Percentiles rank a stretch among this genome's conserved stretches.
Conservation (phyloP, 2,329 filamentous ascomycete genomes). For the Alternaria triticina region DNA sequence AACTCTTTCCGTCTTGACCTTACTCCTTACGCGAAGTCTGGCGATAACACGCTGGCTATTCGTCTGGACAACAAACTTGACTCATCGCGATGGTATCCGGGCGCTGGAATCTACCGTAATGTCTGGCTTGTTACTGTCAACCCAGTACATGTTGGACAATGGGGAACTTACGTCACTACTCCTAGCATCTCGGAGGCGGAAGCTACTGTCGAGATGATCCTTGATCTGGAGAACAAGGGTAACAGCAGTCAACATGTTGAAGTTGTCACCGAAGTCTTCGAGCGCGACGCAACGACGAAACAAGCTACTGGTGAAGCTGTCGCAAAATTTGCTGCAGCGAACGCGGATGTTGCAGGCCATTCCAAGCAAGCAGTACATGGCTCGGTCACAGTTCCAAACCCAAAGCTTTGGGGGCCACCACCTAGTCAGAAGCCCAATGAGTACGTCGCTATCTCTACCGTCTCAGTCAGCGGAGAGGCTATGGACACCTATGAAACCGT, state of each 20-base stretch:
- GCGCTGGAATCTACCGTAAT: conserved; percentile 61
- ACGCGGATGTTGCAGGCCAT: conserved; percentile 40
- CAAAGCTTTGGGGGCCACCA: conserved; percentile 58
- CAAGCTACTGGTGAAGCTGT: conserved; percentile 30
- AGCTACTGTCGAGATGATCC: conserved; percentile 54
- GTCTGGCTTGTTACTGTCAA: conserved; percentile 61
- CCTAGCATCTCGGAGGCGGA: conserved; percentile 53
- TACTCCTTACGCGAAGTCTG: conserved; percentile 50
- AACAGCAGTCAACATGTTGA: conserved; percentile 43
- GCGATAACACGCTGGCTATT: conserved; percentile 57
- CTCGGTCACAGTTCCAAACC: conserved; percentile 47
- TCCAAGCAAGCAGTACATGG: conserved; percentile 43
- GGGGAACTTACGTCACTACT: conserved; percentile 58
- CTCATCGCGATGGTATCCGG: conserved; percentile 62
- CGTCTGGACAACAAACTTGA: conserved; percentile 59
- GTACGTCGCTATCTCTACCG: conserved; percentile 55
- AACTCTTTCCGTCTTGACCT: conserved; percentile 60
- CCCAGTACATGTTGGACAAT: conserved; percentile 55
- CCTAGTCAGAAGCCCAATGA: conserved; percentile 57
- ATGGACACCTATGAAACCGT: conserved; percentile 58
- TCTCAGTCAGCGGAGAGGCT: conserved; percentile 30
- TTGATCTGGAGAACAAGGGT: conserved; percentile 57
- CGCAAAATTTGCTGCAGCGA: conserved; percentile 44
- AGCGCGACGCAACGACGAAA: conserved; percentile 43
- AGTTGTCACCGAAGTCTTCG: conserved; percentile 52